Base-by-base conservation (phyloP, 164 flowering plant genomes). In the Macadamia integrifolia region DNA sequence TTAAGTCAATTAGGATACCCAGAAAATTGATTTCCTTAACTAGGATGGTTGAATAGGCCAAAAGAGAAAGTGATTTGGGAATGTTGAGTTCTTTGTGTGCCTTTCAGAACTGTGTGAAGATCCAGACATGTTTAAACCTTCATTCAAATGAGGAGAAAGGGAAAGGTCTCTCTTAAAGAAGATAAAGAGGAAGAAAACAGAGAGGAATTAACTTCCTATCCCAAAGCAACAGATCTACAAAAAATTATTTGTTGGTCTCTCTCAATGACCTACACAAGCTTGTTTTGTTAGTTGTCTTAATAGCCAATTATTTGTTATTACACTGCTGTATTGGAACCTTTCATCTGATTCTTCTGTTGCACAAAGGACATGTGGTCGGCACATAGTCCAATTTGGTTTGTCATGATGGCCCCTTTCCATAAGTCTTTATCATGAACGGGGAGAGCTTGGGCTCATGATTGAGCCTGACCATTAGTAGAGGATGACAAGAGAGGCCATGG, bases 401-500 rank as follows among this genome's bases (percentile, higher is more conserved):
- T 53, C 17, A 53, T 53, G 57, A 46, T 46, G 50, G 50, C 1
- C 50, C 9, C 3, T 1, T 46, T 1, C 12, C 50, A 46, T 46
- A 11, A 53, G 6, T 53, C 17, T 0, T 11, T 52, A 15, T 49
- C 28, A 64, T 28, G 12, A 64, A 15, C n/a, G 10, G 14, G n/a
- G 7, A 13, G 32, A 11, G 58, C 29, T 42, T 57, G 18, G 40
- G 61, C 49, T 79, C 69, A 77, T 18, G 70, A 74, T 3, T 68
- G 70, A 43, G 71, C 44, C 30, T 58, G 82, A 59, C 55, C 68
- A 55, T 65, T 67, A 12, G 64, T 40, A 10, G 72, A 9, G 58
- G 75, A 44, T 17, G 81, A 71, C 66, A 75, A 43, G 65, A 23
- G 42, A 14, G 12, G 81, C 55, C 74, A 80, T 69, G 58, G 72